Evolutionary conservation across 2,329 filamentous ascomycete species (phyloP).

Genomic region (Alternaria brassicicola): DNA sequence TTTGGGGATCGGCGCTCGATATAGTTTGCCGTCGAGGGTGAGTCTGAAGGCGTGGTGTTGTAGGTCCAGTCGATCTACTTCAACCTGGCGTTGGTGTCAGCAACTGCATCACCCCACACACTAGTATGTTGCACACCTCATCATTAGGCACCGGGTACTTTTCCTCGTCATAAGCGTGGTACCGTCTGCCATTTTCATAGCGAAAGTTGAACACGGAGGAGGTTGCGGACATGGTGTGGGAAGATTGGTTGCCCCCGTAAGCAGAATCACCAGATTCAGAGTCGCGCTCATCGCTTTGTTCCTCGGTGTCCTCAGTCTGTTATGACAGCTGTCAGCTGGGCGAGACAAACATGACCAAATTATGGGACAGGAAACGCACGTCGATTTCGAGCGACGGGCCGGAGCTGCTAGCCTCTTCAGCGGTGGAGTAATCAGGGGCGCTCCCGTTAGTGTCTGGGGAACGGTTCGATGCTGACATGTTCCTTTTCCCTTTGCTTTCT

Average conservation of each 20-base stretch:
- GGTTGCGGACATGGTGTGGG: conserved; percentile 40
- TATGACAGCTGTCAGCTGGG: conserved; percentile 18
- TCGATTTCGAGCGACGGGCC: conserved; percentile 38
- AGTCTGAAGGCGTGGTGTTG: conserved; percentile 45
- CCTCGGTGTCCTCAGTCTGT: conserved; percentile 5
- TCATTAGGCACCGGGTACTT: conserved; percentile 43
- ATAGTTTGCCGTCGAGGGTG: conserved; percentile 40
- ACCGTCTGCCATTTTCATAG: conserved; percentile 41
- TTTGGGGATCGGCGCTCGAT: conserved; percentile 34
- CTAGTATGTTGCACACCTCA: conserved; percentile 26
- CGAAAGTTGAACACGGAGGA: conserved; percentile 39
- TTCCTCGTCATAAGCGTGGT: conserved; percentile 41
- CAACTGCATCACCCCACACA: neutral
- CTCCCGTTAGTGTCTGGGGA: neutral
- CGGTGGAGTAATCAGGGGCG: conserved; percentile 1
- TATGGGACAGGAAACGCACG: conserved; percentile 21
- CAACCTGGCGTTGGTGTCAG: conserved; percentile 26
- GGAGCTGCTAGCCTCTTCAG: conserved; percentile 31
- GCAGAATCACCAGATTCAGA: conserved; percentile 33
- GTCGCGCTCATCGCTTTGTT: conserved; percentile 37
- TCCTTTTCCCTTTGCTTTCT: neutral
- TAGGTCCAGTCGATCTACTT: conserved; percentile 40
- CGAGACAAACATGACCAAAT: conserved; percentile 7
- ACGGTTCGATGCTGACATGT: conserved; percentile 6
- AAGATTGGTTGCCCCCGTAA: conserved; percentile 7